Evolutionary conservation across 2,329 filamentous ascomycete genomes (phyloP), one percentile per base, ranked within the genome.

Genomic region (Metarhizium robertsii): DNA sequence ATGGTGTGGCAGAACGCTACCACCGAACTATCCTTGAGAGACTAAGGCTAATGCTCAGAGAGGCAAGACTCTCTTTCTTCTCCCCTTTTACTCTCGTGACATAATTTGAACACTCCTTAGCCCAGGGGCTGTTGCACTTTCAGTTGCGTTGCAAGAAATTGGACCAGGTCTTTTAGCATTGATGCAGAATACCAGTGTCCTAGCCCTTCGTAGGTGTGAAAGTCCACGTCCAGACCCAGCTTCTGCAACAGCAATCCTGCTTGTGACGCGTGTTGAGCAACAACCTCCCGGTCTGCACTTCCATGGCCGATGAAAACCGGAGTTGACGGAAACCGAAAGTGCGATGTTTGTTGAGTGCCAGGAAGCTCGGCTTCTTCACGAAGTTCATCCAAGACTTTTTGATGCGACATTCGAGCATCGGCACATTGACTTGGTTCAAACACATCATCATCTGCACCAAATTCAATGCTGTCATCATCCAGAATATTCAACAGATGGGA

Each of bases 241-340:
- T 59, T 59, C 1, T 61, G 52, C 20, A 80, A 59, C 40, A 68
- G 65, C 1, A 61, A 61, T 1, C 63, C 63, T 0, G 74, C 66
- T 13, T 67, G 62, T n/a, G 62, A 56, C 0, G 73, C 74, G 34
- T 74, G 63, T 3, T 57, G 43, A 18, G 71, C 45, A 34, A 69
- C 61, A 8, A 81, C 72, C 18, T 73, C 71, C 42, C 69, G 62
- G 58, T 79, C 74, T 25, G 72, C 60, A 4, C 58, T 59, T 2
- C 77, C 72, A 62, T 82, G 73, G 2, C 74, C 69, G 18, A 81
- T 60, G 30, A 80, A 74, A 0, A 77, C 61, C 0, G 78, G 74
- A 1, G 68, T 73, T 4, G 57, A 52, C 46, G 60, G 32, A 55
- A 67, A 61, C 10, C 57, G 61, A 43, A 50, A 18, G 32, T 16